A percentile compares a stretch with the other conserved stretches of the same genome.
Conservation (phyloP, 2,329 filamentous ascomycete genomes). For the Fusarium setosum region DNA sequence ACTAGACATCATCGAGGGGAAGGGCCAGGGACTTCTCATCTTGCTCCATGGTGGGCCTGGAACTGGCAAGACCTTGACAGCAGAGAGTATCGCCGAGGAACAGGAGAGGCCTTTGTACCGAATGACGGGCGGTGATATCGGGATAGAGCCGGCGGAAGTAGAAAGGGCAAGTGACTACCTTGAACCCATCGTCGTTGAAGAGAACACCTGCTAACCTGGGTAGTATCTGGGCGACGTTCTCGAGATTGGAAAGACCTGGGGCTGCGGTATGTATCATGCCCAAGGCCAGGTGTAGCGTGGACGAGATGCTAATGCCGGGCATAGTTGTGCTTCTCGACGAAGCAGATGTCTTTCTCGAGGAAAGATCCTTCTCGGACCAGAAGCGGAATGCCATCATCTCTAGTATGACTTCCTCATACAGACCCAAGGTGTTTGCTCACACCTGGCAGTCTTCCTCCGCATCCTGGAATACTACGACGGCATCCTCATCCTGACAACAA, state of each 20-base stretch:
- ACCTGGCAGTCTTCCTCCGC: slow-evolving; percentile 50
- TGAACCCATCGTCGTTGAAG: rapidly evolving
- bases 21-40: slow-evolving; percentile 10
- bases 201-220: background rate
- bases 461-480: slow-evolving; percentile 55
- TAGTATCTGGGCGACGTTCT: slow-evolving; percentile 27
- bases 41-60: background rate
- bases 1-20: slow-evolving; percentile 16
- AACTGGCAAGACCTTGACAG: slow-evolving; percentile 27
- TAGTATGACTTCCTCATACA: background rate
- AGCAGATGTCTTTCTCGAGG: slow-evolving; percentile 21
- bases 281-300: too few relatives aligned
- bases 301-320: background rate
- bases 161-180: slow-evolving; percentile 12
- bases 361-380: slow-evolving; percentile 8
- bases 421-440: background rate
- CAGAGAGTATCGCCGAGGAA: slow-evolving; percentile 28
- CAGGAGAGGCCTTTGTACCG: slow-evolving; percentile 30
- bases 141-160: slow-evolving; percentile 25
- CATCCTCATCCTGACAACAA: slow-evolving; percentile 58
- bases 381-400: slow-evolving; percentile 14
- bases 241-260: slow-evolving; percentile 26
- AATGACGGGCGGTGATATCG: slow-evolving; percentile 33
- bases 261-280: slow-evolving; percentile 1
- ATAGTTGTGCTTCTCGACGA: background rate